Evolutionary conservation across 106 monocot genomes (phyloP).

Genomic region (Hemerocallis citrina): DNA sequence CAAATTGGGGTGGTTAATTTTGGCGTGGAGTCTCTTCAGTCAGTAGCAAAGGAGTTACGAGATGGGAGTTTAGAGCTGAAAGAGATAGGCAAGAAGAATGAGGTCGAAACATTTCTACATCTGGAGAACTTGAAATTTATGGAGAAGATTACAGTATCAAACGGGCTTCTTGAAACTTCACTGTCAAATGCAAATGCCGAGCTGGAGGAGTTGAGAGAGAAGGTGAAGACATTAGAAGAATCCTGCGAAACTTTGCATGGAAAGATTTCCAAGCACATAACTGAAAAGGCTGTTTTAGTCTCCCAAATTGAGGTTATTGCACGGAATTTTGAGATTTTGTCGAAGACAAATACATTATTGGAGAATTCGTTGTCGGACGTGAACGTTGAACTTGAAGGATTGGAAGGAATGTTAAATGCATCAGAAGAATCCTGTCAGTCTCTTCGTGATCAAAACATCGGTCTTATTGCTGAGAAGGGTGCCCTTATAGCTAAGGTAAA

Average conservation of each 20-base stretch:
- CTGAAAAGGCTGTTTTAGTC: slow-evolving; percentile 29
- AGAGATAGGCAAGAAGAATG: slow-evolving; percentile 28
- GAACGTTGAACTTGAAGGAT: slow-evolving; percentile 50
- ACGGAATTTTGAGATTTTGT: slow-evolving; percentile 45
- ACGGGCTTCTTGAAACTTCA: slow-evolving; percentile 47
- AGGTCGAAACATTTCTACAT: slow-evolving; percentile 34
- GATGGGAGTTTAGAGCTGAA: slow-evolving; percentile 37
- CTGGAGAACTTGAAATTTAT: slow-evolving; percentile 35
- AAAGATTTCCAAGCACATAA: slow-evolving; percentile 16
- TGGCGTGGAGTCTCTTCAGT: slow-evolving; percentile 34
- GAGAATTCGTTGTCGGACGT: slow-evolving; percentile 66
- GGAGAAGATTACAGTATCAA: slow-evolving; percentile 46
- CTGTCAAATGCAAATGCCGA: slow-evolving; percentile 44
- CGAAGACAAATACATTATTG: slow-evolving; percentile 38
- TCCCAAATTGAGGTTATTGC: slow-evolving; percentile 31
- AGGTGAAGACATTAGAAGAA: slow-evolving; percentile 51
- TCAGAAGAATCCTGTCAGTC: slow-evolving; percentile 47
- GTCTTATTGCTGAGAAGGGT: slow-evolving; percentile 52
- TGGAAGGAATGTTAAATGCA: slow-evolving; percentile 44
- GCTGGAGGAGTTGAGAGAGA: slow-evolving; percentile 41
- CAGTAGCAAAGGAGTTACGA: slow-evolving; percentile 36
- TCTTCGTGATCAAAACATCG: slow-evolving; percentile 46
- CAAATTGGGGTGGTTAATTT: slow-evolving; percentile 33
- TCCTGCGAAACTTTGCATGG: slow-evolving; percentile 33
- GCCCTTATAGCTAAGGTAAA: slow-evolving; percentile 61